Conservation (phyloP, 768 basidiomycete species). For the Pulveroboletus sp. region DNA sequence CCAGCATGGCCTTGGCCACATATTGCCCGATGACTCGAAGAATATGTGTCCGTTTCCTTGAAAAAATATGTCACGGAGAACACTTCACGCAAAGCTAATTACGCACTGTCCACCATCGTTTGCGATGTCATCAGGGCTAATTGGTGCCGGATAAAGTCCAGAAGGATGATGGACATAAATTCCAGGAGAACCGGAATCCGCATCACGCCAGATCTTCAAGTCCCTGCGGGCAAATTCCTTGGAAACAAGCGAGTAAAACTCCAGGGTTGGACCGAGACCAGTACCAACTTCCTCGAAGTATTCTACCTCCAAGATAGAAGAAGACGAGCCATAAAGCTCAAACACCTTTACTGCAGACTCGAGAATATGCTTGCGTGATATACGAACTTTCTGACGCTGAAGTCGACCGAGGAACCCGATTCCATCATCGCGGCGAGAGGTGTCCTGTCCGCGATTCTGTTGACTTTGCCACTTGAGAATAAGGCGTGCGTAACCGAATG, state of each 20-base stretch:
- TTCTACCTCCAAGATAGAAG: constrained; percentile 93
- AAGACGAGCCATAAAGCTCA: constrained; percentile 92
- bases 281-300: constrained; percentile 99
- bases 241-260: constrained; percentile 97
- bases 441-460: constrained; percentile 75
- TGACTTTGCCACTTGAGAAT: constrained; percentile 95
- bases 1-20: constrained; percentile 94
- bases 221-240: constrained; percentile 90
- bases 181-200: constrained; percentile 59
- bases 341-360: constrained; percentile 97
- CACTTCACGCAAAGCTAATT: background rate
- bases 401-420: constrained; percentile 90
- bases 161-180: constrained; percentile 79
- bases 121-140: constrained; percentile 62
- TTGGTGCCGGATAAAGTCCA: constrained; percentile 88
- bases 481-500: constrained; percentile 94
- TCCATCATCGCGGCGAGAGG: constrained; percentile 81
- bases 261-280: constrained; percentile 93
- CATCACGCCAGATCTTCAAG: constrained; percentile 90
- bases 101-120: constrained; percentile 77
- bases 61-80: constrained; percentile 1
- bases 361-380: constrained; percentile 90
- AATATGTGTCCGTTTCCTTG: constrained; percentile 80
- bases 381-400: constrained; percentile 94
- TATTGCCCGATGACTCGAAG: constrained; percentile 93